phyloP scores from a whole-genome alignment of 2,329 filamentous ascomycete genomes.

The Didymella pomorum region DNA sequence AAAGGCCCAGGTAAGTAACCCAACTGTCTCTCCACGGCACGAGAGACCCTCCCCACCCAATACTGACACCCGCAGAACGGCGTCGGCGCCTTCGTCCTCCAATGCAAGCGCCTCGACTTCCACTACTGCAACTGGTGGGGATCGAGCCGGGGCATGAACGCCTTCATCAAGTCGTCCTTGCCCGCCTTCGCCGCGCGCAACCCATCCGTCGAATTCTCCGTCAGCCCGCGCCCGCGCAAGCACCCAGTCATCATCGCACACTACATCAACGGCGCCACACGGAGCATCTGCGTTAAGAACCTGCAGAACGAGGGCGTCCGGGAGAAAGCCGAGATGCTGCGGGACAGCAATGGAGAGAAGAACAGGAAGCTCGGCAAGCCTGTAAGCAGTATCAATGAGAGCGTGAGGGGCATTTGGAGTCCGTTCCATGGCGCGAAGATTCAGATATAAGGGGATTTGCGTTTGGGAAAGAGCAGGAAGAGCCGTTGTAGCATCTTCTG shows the following conservation, averaged over 20 bases:
- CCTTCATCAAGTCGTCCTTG: constrained; percentile 81
- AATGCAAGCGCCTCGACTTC: constrained; percentile 95
- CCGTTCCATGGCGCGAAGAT: constrained; percentile 65
- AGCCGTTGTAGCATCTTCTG: constrained; percentile 17
- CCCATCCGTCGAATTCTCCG: constrained; percentile 87
- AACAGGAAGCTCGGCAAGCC: constrained; percentile 66
- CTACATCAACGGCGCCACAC: constrained; percentile 90
- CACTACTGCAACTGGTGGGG: constrained; percentile 98
- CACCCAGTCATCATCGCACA: constrained; percentile 89
- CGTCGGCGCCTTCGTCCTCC: constrained; percentile 93
- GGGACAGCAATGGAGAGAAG: constrained; percentile 79
- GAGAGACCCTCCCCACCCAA: not conserved
- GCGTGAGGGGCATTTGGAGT: constrained; percentile 71
- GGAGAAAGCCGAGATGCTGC: constrained; percentile 77
- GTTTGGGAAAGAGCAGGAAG: constrained; percentile 1
- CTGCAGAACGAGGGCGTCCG: constrained; percentile 81
- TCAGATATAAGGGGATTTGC: constrained; percentile 30
- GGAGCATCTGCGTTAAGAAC: constrained; percentile 89
- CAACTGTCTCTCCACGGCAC: not conserved
- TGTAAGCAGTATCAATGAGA: constrained; percentile 69
- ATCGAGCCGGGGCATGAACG: constrained; percentile 91
- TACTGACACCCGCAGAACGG: constrained; percentile 49
- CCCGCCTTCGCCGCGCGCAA: constrained; percentile 80
- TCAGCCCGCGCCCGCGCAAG: constrained; percentile 87
- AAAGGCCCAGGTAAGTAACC: constrained; percentile 61